Conservation (phyloP, 2,329 filamentous ascomycete species). For the Aspergillus quadricinctus region DNA sequence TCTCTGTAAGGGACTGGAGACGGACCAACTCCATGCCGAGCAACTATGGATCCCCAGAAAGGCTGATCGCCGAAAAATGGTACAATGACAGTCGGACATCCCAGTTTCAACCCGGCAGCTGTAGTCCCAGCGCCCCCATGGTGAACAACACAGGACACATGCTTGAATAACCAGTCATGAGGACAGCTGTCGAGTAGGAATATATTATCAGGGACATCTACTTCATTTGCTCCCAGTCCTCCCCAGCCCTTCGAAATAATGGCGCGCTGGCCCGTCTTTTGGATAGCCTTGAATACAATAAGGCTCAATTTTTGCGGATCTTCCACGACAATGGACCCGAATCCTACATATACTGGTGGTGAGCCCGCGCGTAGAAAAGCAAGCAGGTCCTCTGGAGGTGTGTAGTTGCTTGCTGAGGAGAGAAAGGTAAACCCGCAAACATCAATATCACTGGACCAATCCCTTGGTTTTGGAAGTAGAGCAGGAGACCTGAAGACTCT, state of each 20-base stretch:
- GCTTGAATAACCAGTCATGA: conserved; percentile 84
- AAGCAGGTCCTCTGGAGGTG: conserved; percentile 60
- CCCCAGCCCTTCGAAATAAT: conserved; percentile 87
- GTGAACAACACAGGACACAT: conserved; percentile 76
- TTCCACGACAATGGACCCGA: conserved; percentile 77
- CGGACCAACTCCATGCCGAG: conserved; percentile 67
- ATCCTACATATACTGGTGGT: conserved; percentile 76
- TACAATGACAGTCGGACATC: conserved; percentile 75
- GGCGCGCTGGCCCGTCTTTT: conserved; percentile 65
- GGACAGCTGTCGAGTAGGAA: conserved; percentile 82
- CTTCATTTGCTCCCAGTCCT: conserved; percentile 67
- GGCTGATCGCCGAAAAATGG: conserved; percentile 85
- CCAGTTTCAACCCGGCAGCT: conserved; percentile 75
- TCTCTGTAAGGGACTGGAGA: conserved; percentile 65
- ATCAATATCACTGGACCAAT: conserved; percentile 69
- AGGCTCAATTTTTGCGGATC: conserved; percentile 67
- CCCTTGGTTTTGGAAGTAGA: conserved; percentile 71
- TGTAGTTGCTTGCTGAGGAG: conserved; percentile 62
- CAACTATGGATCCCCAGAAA: conserved; percentile 77
- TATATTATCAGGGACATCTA: conserved; percentile 66
- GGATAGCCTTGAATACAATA: conserved; percentile 67
- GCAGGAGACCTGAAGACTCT: conserved; percentile 56
- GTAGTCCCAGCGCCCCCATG: conserved; percentile 87
- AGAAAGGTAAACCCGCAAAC: conserved; percentile 76
- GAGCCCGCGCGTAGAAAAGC: conserved; percentile 64